These are phyloP conservation scores for Otatea glauca DNA, from an alignment of 176 grass and related monocot species.

Conservation along the genomic window DNA sequence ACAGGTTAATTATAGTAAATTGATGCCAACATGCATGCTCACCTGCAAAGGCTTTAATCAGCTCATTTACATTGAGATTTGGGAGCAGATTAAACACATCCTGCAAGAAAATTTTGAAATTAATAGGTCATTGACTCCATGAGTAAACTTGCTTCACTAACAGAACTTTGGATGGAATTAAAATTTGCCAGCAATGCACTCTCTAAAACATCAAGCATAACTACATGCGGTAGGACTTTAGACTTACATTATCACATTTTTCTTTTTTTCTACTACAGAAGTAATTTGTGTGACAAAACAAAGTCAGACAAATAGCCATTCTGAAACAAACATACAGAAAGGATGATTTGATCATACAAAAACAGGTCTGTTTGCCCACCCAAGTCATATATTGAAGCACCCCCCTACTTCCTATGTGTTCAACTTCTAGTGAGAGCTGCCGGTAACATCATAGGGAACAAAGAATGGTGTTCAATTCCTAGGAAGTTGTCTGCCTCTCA, in stretches of 20 bases:
- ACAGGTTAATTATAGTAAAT: not conserved
- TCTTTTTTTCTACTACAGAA: not conserved
- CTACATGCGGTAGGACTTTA: not conserved
- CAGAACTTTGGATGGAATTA: not conserved
- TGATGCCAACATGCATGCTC: slow-evolving; percentile 23
- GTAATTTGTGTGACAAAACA: not conserved
- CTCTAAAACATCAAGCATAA: not conserved
- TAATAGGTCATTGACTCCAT: slow-evolving; percentile 7
- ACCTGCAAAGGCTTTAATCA: slow-evolving; percentile 98
- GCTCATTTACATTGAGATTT: slow-evolving; percentile 90
- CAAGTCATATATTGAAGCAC: slow-evolving; percentile 12
- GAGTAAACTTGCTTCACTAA: not conserved
- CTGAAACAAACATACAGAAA: slow-evolving; percentile 23
- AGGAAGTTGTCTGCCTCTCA: not conserved
- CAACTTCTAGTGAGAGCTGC: not conserved
- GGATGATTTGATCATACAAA: not conserved
- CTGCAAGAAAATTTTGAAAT: slow-evolving; percentile 47
- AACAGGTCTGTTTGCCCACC: not conserved
- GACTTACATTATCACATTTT: not conserved
- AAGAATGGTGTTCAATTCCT: not conserved
- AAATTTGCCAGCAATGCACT: not conserved
- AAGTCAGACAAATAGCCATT: not conserved
- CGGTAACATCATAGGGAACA: not conserved
- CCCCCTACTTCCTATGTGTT: not conserved
- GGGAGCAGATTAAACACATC: slow-evolving; percentile 96